Evolutionary conservation across 495 filamentous ascomycete species (phyloP), one percentile per base, ranked within the genome.

Genomic region (Aspergillus wentii): DNA sequence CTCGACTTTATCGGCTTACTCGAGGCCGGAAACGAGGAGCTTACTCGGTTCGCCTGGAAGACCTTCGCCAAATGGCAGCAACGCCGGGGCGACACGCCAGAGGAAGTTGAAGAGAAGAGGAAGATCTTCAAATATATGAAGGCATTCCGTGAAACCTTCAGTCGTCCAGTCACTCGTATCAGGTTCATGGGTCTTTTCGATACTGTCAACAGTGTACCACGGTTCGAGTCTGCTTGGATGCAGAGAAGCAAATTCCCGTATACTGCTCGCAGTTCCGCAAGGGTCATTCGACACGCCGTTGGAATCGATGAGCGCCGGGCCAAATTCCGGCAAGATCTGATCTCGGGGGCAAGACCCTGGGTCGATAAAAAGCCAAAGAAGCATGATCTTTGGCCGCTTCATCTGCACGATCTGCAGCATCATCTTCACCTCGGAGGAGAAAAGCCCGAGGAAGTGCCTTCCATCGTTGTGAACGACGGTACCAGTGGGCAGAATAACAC

Each of bases 161-260:
- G 82, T 33, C 73, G 88, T 0, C 87, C 86, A 0, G 82, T 90
- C 8, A 68, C 79, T 11, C 71, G 83, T 3, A 86, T 92, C 36
- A 56, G 46, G 20, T 71, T 71, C 39, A 65, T 71, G 67, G 67
- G 67, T 17, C 51, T 71, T 5, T 71, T 71, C 41, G 66, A 68
- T 41, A 64, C 64, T 0, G 87, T 94, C 30, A 94, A 94, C 54
- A 83, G 81, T 41, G 86, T 94, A 1, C 86, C 86, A 1, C 66
- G 75, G 4, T 91, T 92, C 40, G 88, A 94, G 58, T 76, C 80
- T 7, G 86, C 88, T 0, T 92, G 84, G 83, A 85, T 94, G 81
- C 74, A 88, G 48, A 72, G 86, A 19, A 82, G 72, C 43, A 88
- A 84, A 52, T 88, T 88, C 40, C 85, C 86, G 0, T 92, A 91